Evolutionary conservation across 192 early-diverging fungal species (phyloP).

Genomic region (Backusella tuberculispora): DNA sequence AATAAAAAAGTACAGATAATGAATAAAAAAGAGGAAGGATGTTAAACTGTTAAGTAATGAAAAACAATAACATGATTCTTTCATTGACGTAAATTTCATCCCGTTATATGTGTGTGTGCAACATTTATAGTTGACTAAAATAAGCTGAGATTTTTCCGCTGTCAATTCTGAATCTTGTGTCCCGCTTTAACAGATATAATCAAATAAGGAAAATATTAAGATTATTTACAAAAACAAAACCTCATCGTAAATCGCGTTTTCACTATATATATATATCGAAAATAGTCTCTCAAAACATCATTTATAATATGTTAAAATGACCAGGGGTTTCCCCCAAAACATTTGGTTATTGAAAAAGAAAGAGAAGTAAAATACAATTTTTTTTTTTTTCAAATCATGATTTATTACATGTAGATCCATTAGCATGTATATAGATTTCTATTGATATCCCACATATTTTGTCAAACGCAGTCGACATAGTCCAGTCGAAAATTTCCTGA

Average conservation of each 20-base stretch:
- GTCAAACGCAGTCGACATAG: not conserved
- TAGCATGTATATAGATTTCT: not conserved
- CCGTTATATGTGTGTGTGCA: not conserved
- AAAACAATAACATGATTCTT: not conserved
- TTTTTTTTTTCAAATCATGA: too few species aligned
- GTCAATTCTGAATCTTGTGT: not conserved
- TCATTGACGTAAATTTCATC: not conserved
- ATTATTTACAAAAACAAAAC: too few species aligned
- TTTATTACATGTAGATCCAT: not conserved
- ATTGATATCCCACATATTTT: not conserved
- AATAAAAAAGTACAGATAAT: not conserved
- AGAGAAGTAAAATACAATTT: too few species aligned
- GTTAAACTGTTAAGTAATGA: too few species aligned
- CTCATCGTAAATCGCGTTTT: too few species aligned
- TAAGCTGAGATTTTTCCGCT: not conserved
- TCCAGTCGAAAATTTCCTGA: not conserved
- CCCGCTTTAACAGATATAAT: not conserved
- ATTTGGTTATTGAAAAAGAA: too few species aligned
- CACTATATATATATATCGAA: too few species aligned
- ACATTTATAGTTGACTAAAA: not conserved
- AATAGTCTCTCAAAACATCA: too few species aligned
- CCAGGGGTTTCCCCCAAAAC: too few species aligned
- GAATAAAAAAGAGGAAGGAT: not conserved
- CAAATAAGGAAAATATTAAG: too few species aligned
- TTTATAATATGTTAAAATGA: too few species aligned